These are phyloP conservation scores for Trichophyton mentagrophytes DNA, from an alignment of 2,329 filamentous ascomycete genomes.

Conservation along the genomic window DNA sequence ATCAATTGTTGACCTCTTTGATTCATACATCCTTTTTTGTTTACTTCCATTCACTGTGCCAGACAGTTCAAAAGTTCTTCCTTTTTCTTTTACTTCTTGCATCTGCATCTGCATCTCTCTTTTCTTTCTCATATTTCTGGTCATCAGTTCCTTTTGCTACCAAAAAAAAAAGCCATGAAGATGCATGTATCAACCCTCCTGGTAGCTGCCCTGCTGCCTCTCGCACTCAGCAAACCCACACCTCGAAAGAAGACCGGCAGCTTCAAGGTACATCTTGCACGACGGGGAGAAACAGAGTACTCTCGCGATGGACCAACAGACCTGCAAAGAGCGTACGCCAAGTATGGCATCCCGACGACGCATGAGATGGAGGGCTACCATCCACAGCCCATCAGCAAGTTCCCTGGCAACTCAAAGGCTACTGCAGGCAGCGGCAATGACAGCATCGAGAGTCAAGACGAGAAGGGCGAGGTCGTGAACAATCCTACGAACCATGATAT, in stretches of 20 bases:
- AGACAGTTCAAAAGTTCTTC: neutral
- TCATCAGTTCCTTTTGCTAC: neutral
- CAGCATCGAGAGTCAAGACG: neutral
- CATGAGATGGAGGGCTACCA: slow-evolving; percentile 21
- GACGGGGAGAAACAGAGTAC: slow-evolving; percentile 43
- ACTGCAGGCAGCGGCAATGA: slow-evolving; percentile 15
- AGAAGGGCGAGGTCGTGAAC: slow-evolving; percentile 49
- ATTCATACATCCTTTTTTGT: neutral
- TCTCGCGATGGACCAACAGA: slow-evolving; percentile 47
- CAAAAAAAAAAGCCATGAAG: neutral
- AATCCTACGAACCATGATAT: slow-evolving; percentile 53
- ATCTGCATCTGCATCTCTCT: neutral
- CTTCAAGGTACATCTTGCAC: slow-evolving; percentile 49
- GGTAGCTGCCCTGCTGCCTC: neutral
- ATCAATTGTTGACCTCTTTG: neutral
- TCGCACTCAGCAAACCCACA: slow-evolving; percentile 16
- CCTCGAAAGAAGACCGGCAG: slow-evolving; percentile 27
- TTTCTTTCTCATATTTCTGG: neutral
- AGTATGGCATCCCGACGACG: slow-evolving; percentile 46
- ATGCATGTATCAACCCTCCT: slow-evolving; percentile 13
- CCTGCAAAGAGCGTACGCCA: slow-evolving; percentile 54
- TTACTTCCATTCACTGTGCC: neutral
- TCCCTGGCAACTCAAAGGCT: slow-evolving; percentile 8
- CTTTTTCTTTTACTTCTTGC: neutral
- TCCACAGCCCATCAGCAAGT: neutral